Evolutionary conservation across 2,329 filamentous ascomycete genomes (phyloP), one percentile per base, ranked within the genome.

Genomic region (Monosporascus sp.): DNA sequence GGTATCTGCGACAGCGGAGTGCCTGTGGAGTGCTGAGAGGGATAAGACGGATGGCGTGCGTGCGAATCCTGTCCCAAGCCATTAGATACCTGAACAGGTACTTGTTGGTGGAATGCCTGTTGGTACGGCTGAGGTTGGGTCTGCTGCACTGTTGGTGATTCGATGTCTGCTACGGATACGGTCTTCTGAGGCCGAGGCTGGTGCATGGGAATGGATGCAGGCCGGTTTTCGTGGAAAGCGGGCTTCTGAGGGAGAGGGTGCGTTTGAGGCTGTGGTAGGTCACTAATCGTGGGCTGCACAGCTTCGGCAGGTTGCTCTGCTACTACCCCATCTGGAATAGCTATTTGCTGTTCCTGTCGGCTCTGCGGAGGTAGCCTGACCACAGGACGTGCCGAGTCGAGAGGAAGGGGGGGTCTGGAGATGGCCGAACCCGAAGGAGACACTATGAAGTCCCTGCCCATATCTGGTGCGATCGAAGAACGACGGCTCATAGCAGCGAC

Each of bases 161-260:
- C 94, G 61, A 97, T 96, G 63, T 91, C 91, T 53, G 91, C 89
- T 54, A 97, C 85, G 9, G 92, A 97, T 35, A 97, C 90, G 6
- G 91, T 81, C 77, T 97, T 97, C 70, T 97, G 92, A 8, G 94
- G 93, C 50, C 90, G 87, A 53, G 94, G 94, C 68, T 97, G 94
- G 68, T 97, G 90, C 85, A 97, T 96, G 1, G 91, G 82, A 60
- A 82, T 75, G 44, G 74, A 70, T 58, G 68, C 76, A 5, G 77
- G 70, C 44, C 78, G 73, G 60, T 76, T 84, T 65, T 86, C 81
- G 60, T 82, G 76, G 68, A 81, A 78, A 20, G 72, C 69, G 27
- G 81, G 81, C 65, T 80, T 83, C 64, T 82, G 80, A 16, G 79
- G 81, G 24, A 83, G 77, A 24, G 79, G 78, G 59, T 84, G 78